These are phyloP conservation scores for Hyaloscypha bicolor DNA, from an alignment of 495 filamentous ascomycete species.

Conservation along the genomic window DNA sequence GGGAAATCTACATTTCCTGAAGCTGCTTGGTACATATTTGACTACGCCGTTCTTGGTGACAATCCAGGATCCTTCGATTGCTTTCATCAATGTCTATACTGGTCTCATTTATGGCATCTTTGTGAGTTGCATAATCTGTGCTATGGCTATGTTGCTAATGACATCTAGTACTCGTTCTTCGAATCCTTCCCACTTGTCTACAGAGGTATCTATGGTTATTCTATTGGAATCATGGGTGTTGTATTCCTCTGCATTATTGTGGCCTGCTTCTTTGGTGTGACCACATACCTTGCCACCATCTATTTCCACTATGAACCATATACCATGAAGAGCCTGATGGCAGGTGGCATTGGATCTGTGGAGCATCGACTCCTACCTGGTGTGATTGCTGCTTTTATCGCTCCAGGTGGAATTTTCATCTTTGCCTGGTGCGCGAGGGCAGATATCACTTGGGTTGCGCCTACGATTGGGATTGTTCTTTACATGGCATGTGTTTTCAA, in stretches of 20 bases:
- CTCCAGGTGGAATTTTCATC: constrained; percentile 59
- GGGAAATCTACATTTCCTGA: constrained; percentile 41
- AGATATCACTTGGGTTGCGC: constrained; percentile 54
- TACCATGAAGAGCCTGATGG: constrained; percentile 37
- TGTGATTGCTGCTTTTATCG: constrained; percentile 47
- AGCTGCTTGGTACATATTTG: constrained; percentile 52
- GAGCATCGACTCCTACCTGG: constrained; percentile 57
- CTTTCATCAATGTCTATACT: constrained; percentile 62
- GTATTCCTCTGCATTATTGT: constrained; percentile 64
- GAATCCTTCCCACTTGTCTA: constrained; percentile 73
- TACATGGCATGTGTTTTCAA: constrained; percentile 52
- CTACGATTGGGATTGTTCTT: constrained; percentile 46
- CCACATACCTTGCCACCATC: constrained; percentile 50
- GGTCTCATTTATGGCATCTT: constrained; percentile 63
- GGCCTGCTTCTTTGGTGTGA: constrained; percentile 50
- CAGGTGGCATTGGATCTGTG: constrained; percentile 45
- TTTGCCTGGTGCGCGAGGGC: constrained; percentile 62
- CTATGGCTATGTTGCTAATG: too few species aligned
- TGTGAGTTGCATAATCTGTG: too few species aligned
- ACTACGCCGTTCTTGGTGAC: constrained; percentile 61
- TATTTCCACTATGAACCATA: constrained; percentile 49
- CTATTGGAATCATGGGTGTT: constrained; percentile 58
- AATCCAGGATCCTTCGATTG: constrained; percentile 58
- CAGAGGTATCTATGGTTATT: constrained; percentile 59
- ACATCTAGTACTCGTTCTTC: constrained; percentile 70